Conservation (phyloP, 768 basidiomycete species). For the Kwoniella sp. region DNA sequence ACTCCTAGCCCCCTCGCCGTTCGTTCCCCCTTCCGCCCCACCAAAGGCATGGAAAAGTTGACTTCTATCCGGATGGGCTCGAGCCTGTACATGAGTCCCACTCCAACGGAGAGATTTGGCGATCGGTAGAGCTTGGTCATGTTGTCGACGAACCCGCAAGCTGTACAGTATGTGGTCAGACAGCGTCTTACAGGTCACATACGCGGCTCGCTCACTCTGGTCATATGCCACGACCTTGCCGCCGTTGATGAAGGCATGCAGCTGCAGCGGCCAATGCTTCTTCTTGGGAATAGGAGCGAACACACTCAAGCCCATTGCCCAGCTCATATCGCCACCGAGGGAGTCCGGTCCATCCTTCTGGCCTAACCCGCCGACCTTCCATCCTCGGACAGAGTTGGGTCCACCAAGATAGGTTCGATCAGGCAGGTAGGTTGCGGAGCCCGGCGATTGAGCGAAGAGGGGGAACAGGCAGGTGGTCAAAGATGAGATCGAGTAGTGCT, state of each 20-base stretch:
- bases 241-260: slow-evolving; percentile 45
- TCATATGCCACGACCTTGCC: slow-evolving; percentile 45
- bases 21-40: slow-evolving; percentile 44
- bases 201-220: slow-evolving; percentile 20
- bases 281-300: slow-evolving; percentile 43
- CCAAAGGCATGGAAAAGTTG: slow-evolving; percentile 46
- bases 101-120: slow-evolving; percentile 43
- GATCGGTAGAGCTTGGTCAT: slow-evolving; percentile 33
- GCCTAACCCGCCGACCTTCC: slow-evolving; percentile 47
- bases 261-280: slow-evolving; percentile 42
- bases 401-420: slow-evolving; percentile 94
- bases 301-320: slow-evolving; percentile 41
- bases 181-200: background rate
- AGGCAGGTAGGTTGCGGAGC: slow-evolving; percentile 36
- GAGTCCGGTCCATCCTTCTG: slow-evolving; percentile 44
- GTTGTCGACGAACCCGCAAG: slow-evolving; percentile 35
- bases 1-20: slow-evolving; percentile 45
- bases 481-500: slow-evolving; percentile 73
- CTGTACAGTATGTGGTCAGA: slow-evolving; percentile 6
- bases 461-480: slow-evolving; percentile 68
- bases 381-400: slow-evolving; percentile 68
- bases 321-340: slow-evolving; percentile 47
- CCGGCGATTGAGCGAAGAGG: slow-evolving; percentile 53
- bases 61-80: slow-evolving; percentile 46
- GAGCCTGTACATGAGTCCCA: slow-evolving; percentile 44